Evolutionary conservation across 345 rosid genomes (phyloP).

Genomic region (Dimocarpus longan): DNA sequence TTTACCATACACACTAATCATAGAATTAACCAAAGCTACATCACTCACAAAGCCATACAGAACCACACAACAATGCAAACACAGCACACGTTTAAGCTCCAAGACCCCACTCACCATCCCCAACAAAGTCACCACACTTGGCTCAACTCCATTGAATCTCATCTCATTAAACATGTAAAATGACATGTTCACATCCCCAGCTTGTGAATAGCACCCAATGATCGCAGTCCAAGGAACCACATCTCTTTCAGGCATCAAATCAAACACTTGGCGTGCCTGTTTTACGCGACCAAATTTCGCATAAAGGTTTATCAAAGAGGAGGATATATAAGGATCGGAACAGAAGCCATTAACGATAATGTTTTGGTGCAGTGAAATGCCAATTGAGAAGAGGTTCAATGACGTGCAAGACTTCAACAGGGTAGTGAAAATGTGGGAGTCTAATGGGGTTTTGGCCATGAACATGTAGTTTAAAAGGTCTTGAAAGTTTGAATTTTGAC

Average conservation of each 20-base stretch:
- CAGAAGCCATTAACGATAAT: constrained; percentile 51
- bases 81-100: constrained; percentile 39
- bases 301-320: constrained; percentile 54
- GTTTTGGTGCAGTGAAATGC: constrained; percentile 51
- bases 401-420: constrained; percentile 62
- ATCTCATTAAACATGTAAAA: constrained; percentile 45
- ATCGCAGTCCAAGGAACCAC: constrained; percentile 54
- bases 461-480: constrained; percentile 43
- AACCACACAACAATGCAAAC: constrained; percentile 52
- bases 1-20: constrained; percentile 51
- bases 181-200: constrained; percentile 33
- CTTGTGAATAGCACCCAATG: constrained; percentile 52
- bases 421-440: constrained; percentile 49
- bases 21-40: constrained; percentile 39
- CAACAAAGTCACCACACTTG: constrained; percentile 58
- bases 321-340: constrained; percentile 49
- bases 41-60: constrained; percentile 47
- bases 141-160: constrained; percentile 45
- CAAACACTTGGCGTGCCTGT: constrained; percentile 52
- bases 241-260: constrained; percentile 48
- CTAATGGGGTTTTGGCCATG: constrained; percentile 32
- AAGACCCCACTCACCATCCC: constrained; percentile 46
- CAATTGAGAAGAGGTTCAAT: constrained; percentile 39
- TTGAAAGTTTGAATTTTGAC: constrained; percentile 38
- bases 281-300: constrained; percentile 29